These are phyloP conservation scores for Aspergillus niger DNA, from an alignment of 2,329 filamentous ascomycete species.

Conservation along the genomic window DNA sequence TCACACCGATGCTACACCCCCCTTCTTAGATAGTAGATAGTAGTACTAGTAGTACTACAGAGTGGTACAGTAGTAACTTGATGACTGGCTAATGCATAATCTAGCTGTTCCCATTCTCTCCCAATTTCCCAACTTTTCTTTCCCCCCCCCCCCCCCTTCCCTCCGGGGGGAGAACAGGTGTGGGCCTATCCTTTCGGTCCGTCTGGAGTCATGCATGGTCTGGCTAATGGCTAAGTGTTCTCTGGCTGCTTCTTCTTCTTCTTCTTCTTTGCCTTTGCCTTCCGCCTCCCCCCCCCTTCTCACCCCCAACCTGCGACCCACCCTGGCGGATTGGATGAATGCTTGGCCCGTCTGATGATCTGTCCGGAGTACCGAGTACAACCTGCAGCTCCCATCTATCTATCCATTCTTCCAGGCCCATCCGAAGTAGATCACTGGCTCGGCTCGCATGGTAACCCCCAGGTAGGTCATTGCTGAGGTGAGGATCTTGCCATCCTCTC, in stretches of 20 bases:
- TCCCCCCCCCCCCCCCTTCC: neutral
- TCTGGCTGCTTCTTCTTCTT: too few relatives aligned
- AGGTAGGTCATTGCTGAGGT: neutral
- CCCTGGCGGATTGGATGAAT: neutral
- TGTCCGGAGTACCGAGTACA: neutral
- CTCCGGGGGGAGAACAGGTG: neutral
- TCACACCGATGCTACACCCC: neutral
- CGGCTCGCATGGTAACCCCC: neutral
- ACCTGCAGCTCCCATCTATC: neutral
- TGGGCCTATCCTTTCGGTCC: neutral
- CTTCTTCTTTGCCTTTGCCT: too few relatives aligned
- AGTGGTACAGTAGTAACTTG: too few relatives aligned
- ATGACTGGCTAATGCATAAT: too few relatives aligned
- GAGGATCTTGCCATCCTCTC: neutral
- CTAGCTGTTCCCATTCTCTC: too few relatives aligned
- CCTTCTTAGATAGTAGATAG: neutral
- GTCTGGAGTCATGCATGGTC: neutral
- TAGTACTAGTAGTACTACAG: neutral
- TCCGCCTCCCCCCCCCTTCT: too few relatives aligned
- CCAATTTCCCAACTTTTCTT: neutral
- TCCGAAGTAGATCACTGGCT: neutral
- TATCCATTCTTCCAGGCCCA: neutral
- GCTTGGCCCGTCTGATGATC: conserved; percentile 2
- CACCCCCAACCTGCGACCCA: neutral
- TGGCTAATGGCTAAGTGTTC: neutral